Evolutionary conservation across 2,329 filamentous ascomycete genomes (phyloP).

Genomic region (Trichoderma endophyticum): DNA sequence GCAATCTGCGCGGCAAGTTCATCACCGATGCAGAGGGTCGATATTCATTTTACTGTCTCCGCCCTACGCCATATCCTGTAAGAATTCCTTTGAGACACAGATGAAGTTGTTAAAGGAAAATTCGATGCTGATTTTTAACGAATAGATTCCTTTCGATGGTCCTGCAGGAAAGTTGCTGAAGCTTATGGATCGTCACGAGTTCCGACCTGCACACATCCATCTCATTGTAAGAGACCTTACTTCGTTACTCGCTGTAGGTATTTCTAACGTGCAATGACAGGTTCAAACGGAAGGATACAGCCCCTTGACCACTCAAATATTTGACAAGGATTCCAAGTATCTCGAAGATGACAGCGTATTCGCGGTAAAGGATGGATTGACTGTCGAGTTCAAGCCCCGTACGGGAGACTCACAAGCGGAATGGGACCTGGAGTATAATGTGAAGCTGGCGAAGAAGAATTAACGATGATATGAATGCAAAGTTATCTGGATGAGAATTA

Average conservation of each 20-base stretch:
- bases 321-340: constrained; percentile 64
- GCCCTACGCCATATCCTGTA: constrained; percentile 55
- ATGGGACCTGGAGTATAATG: constrained; percentile 61
- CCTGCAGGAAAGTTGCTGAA: constrained; percentile 51
- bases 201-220: constrained; percentile 59
- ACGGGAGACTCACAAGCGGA: constrained; percentile 44
- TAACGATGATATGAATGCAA: not conserved
- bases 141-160: constrained; percentile 44
- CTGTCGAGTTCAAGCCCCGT: constrained; percentile 40
- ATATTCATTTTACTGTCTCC: constrained; percentile 60
- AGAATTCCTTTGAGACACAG: constrained; percentile 3
- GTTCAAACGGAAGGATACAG: constrained; percentile 57
- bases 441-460: constrained; percentile 41
- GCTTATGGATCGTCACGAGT: constrained; percentile 54
- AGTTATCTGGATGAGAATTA: not conserved
- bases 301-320: constrained; percentile 70
- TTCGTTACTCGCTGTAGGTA: fast-evolving
- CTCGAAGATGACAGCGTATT: constrained; percentile 53
- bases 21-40: constrained; percentile 61
- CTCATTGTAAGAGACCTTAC: constrained; percentile 45
- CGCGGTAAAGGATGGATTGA: constrained; percentile 51
- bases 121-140: not conserved
- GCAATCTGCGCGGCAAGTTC: constrained; percentile 72
- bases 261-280: constrained; percentile 21
- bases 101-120: not conserved